Percentiles rank a stretch among this genome's conserved stretches.
phyloP scores from a whole-genome alignment of 805 yeast genomes.

The Yarrowia bubula region DNA sequence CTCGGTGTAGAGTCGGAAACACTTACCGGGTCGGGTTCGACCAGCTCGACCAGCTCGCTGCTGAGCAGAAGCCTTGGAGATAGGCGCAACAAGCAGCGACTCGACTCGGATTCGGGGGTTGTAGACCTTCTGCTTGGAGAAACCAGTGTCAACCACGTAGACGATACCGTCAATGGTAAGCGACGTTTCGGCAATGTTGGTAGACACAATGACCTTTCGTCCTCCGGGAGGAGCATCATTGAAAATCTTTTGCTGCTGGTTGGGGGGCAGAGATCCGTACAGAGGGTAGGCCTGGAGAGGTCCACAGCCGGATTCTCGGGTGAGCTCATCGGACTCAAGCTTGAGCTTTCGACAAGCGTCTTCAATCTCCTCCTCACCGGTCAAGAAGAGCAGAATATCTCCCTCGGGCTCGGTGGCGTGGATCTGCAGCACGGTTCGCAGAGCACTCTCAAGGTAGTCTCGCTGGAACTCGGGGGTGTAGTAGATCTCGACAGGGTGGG shows the following conservation, averaged over 20 bases:
- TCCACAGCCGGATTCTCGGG: conserved; percentile 87
- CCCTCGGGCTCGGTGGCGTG: conserved; percentile 97
- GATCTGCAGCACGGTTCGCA: conserved; percentile 90
- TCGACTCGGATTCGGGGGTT: conserved; percentile 96
- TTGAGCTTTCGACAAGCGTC: conserved; percentile 89
- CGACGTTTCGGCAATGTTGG: conserved; percentile 97
- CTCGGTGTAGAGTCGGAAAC: conserved; percentile 93
- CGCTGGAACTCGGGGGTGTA: conserved; percentile 96
- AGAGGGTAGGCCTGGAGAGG: conserved; percentile 87
- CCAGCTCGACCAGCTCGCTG: conserved; percentile 99
- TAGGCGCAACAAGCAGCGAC: conserved; percentile 89
- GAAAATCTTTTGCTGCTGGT: conserved; percentile 90
- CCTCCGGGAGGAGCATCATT: conserved; percentile 90
- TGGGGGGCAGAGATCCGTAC: conserved; percentile 95
- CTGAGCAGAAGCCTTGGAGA: conserved; percentile 95
- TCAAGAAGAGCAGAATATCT: conserved; percentile 78
- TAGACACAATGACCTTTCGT: conserved; percentile 85
- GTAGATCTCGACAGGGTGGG: conserved; percentile 94
- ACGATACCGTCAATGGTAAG: conserved; percentile 97
- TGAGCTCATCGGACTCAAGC: conserved; percentile 82
- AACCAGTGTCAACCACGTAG: conserved; percentile 96
- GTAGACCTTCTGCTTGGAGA: conserved; percentile 92
- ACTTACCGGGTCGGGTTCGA: conserved; percentile 97
- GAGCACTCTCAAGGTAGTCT: conserved; percentile 92
- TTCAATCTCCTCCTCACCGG: conserved; percentile 98